Evolutionary conservation across 2,329 filamentous ascomycete genomes (phyloP), one percentile per base, ranked within the genome.

Genomic region (Trichoderma cornu-damae): DNA sequence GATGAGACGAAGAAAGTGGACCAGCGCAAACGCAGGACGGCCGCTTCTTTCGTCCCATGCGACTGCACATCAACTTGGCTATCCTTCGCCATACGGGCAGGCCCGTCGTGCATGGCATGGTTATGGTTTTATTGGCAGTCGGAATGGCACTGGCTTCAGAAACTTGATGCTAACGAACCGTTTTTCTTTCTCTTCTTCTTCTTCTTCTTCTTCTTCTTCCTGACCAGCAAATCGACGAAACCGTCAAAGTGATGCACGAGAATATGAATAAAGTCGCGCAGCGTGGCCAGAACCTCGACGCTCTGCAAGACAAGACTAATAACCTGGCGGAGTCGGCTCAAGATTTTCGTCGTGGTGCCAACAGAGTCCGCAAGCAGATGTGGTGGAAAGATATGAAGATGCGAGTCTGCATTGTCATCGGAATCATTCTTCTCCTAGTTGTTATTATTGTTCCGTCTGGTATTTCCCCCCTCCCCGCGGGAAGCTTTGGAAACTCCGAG

Each of bases 361-460:
- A 97, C 80, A 82, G 90, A 68, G 93, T 99, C 66, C 86, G 94
- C 74, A 93, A 92, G 81, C 87, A 96, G 76, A 97, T 97, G 93
- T 97, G 93, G 93, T 97, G 92, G 93, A 97, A 97, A 83, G 93
- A 97, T 71, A 96, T 96, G 90, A 97, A 97, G 85, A 99, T 99
- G 94, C 87, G 94, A 74, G 94, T 96, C 81, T 97, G 93, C 77
- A 80, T 99, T 67, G 88, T 96, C 70, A 81, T 86, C 59, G 94
- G 92, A 69, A 88, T 99, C 75, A 88, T 97, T 73, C 83, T 97
- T 66, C 81, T 99, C 67, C 83, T 99, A 65, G 78, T 96, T 66
- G 84, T 99, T 73, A 97, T 99, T 72, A 94, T 99, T 70, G 86
- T 97, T 66, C 94, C 94, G 64, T 81, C 88, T 66, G 90, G 93